Percentiles rank a stretch among this genome's conserved stretches.
Evolutionary conservation across 2,329 filamentous ascomycete genomes (phyloP).

Genomic region (Aspergillus sp.): DNA sequence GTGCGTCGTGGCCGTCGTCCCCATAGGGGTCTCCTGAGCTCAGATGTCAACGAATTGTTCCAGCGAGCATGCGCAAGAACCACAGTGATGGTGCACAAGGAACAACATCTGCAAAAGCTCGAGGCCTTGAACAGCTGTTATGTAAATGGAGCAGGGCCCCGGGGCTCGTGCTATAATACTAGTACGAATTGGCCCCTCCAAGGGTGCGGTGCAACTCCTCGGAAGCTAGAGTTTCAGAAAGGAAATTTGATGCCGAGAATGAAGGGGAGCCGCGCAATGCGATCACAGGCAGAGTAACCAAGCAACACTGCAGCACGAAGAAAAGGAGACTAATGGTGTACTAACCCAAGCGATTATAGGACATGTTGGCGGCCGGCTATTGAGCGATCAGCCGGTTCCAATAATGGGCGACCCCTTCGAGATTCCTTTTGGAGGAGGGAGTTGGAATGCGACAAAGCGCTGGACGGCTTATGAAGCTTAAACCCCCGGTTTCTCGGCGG

Average conservation of each 20-base stretch:
- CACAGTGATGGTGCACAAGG: background rate
- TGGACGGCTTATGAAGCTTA: conserved; percentile 8
- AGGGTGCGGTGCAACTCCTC: background rate
- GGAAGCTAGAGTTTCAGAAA: conserved; percentile 20
- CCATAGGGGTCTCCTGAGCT: conserved; percentile 38
- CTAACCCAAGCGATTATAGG: conserved; percentile 74
- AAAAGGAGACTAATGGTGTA: conserved; percentile 24
- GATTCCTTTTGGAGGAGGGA: conserved; percentile 22
- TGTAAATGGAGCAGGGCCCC: background rate
- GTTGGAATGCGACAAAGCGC: conserved; percentile 21
- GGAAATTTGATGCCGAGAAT: conserved; percentile 22
- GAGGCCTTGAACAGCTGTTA: background rate
- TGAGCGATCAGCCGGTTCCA: conserved; percentile 17
- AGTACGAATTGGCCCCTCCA: background rate
- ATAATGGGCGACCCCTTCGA: conserved; percentile 21
- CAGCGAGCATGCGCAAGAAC: background rate
- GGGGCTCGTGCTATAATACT: background rate
- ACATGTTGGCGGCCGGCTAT: conserved; percentile 38
- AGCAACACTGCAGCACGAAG: background rate
- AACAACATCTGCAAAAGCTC: background rate
- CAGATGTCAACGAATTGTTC: conserved; percentile 23
- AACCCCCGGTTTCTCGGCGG: conserved; percentile 9
- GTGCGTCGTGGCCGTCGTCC: conserved; percentile 47
- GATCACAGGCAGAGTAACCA: background rate
- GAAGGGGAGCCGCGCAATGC: conserved; percentile 12